These are phyloP conservation scores for Macrolepiota fuliginosa DNA, from an alignment of 768 basidiomycete species.

Conservation along the genomic window DNA sequence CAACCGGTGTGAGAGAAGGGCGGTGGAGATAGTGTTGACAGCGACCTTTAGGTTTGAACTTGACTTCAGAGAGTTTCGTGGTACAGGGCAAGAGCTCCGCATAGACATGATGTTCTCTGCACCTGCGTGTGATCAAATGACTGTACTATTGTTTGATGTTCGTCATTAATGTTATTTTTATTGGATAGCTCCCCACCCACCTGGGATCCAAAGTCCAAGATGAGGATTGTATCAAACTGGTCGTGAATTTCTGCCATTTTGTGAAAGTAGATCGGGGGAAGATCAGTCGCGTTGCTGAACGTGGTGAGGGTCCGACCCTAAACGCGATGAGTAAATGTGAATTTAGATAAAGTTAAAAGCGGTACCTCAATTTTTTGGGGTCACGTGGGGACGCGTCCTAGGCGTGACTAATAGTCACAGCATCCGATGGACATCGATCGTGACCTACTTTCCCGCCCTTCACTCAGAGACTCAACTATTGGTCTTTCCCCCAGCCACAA, in stretches of 20 bases:
- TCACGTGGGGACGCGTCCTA: constrained; percentile 1
- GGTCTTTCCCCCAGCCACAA: background rate
- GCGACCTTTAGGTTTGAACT: constrained; percentile 92
- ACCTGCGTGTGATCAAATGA: constrained; percentile 95
- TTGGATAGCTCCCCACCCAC: constrained; percentile 36
- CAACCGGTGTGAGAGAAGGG: constrained; percentile 5
- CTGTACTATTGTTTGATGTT: constrained; percentile 64
- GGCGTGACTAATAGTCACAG: background rate
- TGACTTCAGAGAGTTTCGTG: constrained; percentile 79
- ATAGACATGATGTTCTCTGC: constrained; percentile 96
- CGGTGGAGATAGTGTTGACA: background rate
- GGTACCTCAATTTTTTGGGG: background rate
- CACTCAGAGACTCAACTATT: background rate
- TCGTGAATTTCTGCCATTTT: constrained; percentile 87
- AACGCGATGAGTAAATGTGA: background rate
- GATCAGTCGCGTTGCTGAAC: background rate
- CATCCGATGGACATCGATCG: no score
- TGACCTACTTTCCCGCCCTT: background rate
- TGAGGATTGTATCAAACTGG: constrained; percentile 93
- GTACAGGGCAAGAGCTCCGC: constrained; percentile 98
- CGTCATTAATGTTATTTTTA: constrained; percentile 14
- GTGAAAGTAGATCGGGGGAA: background rate
- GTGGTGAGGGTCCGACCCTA: background rate
- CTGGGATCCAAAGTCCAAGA: constrained; percentile 97
- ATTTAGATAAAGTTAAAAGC: background rate